Base-by-base conservation (phyloP, 169 alveolate genomes). In the Eimeria acervulina region DNA sequence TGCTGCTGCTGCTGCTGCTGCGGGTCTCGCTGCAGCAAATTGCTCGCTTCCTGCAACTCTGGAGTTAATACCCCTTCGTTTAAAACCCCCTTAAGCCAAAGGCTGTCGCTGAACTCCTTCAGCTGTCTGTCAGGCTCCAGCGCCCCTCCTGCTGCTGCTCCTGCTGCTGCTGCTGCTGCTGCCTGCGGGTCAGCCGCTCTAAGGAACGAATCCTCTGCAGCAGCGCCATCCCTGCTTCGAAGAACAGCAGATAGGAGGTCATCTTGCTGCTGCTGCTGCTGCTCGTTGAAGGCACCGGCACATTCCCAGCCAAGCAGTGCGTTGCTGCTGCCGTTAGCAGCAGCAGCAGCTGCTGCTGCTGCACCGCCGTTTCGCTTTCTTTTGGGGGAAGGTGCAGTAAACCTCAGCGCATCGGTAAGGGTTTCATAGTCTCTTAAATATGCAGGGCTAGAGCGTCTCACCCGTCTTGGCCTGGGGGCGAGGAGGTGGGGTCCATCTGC, bases 261-360 rank as follows among this genome's bases (percentile, higher is more conserved):
- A 36, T 78, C 38, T 13, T 33, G 66, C 88, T 78, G 88, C 88
- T 78, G 66, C 88, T 78, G 88, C 88, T 40, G 88, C 88, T 78
- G 66, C 88, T 42, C 42, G 63, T 36, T 10, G 8, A 12, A 5
- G 10, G 66, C 31, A 36, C 55, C 33, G 19, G 51, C 19, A 17
- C 84, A 15, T 21, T 38, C 44, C 84, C 84, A 72, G 84, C 47
- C 28, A 17, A 72, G 47, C 15, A 72, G 84, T 15, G 52, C 38
- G 44, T 33, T 72, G 88, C 55, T 21, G 88, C 55, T 23, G 88
- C 88, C 38, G 55, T 12, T 47, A 47, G 66, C 88, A 10, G 88
- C 88, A 42, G 88, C 88, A 31, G 61, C 88, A 17, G 88, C 55
- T 2, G 88, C 55, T 2, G 88, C 55, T 2, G 55, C 61, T 4